These are phyloP conservation scores for Globisporangium abappressorium DNA, from an alignment of 352 stramenopile genomes.

Conservation along the genomic window DNA sequence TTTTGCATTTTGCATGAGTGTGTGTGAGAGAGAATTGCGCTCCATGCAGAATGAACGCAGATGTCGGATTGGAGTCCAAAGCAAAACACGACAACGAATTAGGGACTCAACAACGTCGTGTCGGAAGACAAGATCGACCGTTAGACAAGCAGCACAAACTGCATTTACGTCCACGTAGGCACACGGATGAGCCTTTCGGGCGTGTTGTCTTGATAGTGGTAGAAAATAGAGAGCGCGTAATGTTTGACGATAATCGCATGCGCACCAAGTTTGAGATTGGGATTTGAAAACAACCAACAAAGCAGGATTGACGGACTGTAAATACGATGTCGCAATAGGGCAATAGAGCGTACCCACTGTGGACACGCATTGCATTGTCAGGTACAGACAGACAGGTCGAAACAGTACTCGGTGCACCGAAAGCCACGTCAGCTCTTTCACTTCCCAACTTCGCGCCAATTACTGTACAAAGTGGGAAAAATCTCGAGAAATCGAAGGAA, in stretches of 20 bases:
- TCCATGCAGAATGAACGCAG: constrained; percentile 6
- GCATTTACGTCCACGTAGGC: background rate
- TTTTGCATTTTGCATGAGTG: background rate
- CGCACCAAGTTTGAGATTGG: background rate
- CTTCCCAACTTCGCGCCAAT: background rate
- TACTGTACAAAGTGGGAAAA: background rate
- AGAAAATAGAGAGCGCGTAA: background rate
- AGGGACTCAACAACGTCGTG: background rate
- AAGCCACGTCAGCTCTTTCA: background rate
- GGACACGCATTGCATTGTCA: background rate
- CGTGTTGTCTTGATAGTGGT: background rate
- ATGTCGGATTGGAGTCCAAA: background rate
- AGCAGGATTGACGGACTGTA: background rate
- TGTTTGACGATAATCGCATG: background rate
- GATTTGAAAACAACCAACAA: background rate
- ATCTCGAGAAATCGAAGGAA: background rate
- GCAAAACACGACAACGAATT: background rate
- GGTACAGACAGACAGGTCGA: background rate
- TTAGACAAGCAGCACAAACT: background rate
- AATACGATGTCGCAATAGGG: background rate
- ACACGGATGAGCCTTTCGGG: background rate
- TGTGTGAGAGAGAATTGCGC: background rate
- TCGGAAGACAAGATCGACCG: background rate
- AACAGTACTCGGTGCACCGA: constrained; percentile 5
- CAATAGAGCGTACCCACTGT: background rate